Evolutionary conservation across 129 eudicot genomes (phyloP), one percentile per base, ranked within the genome.

Genomic region (Lactuca sativa): DNA sequence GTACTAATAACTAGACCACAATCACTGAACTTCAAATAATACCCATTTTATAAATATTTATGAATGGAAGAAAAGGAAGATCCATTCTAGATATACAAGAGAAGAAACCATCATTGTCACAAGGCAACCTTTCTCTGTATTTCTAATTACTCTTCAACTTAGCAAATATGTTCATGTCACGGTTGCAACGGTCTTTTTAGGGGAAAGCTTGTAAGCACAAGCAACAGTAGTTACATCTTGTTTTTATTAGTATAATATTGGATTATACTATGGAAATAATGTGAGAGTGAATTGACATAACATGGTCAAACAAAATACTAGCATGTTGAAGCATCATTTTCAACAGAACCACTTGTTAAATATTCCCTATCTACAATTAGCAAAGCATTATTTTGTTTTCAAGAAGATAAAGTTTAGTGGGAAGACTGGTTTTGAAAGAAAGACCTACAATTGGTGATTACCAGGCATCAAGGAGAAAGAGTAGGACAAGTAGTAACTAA

Each of bases 211-310:
- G 30, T 25, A 1, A 25, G 30, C 30, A 25, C 30, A 25, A 25
- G 30, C 30, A 25, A 25, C 30, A 25, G 30, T 25, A 25, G 30
- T 25, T 25, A 25, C 30, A 25, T 25, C 30, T 25, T 25, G 30
- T 25, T 25, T 25, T 25, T 25, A 2, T 25, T 25, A 25, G 30
- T 25, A 25, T 25, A 25, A 25, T 25, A 25, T 0, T 25, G 30
- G 30, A 25, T 25, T 25, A 25, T 25, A 25, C 30, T 25, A 25
- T 25, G 30, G 38, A 16, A 64, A 49, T 16, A 53, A 44, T 62
- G 54, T 5, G 34, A 63, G 32, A 13, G 31, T 33, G 64, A 62
- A 38, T 25, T 73, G 18, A 16, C 37, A 68, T 68, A 54, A 68
- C 33, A 60, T 9, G 48, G 62, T 12, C 32, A 17, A 37, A 2